Evolutionary conservation across 352 stramenopile species (phyloP).

Genomic region (Globisporangium takayamanum): DNA sequence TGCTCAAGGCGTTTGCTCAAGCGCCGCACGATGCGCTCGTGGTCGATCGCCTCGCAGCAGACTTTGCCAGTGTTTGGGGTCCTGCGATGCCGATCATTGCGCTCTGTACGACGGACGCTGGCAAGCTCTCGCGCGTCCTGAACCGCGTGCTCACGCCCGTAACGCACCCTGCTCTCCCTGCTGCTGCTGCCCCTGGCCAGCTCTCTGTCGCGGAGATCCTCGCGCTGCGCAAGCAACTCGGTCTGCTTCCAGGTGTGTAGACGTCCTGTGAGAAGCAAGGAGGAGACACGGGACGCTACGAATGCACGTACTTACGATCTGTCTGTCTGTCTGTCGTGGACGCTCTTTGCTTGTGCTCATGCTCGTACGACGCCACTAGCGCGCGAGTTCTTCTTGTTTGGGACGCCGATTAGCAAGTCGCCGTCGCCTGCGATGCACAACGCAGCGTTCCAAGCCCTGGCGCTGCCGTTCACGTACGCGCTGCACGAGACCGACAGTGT

Average conservation of each 20-base stretch:
- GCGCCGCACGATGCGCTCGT: slow-evolving; percentile 82
- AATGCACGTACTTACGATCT: slow-evolving; percentile 10
- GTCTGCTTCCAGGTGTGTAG: slow-evolving; percentile 78
- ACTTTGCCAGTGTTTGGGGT: slow-evolving; percentile 41
- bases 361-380: slow-evolving; percentile 18
- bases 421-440: slow-evolving; percentile 97
- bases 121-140: slow-evolving; percentile 91
- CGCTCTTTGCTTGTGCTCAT: slow-evolving; percentile 13
- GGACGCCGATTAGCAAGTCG: slow-evolving; percentile 93
- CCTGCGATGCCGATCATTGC: slow-evolving; percentile 91
- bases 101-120: slow-evolving; percentile 90
- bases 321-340: slow-evolving; percentile 9
- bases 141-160: slow-evolving; percentile 95
- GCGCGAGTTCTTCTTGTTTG: slow-evolving; percentile 93
- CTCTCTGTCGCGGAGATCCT: slow-evolving; percentile 94
- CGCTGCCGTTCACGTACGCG: slow-evolving; percentile 89
- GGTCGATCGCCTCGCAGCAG: slow-evolving; percentile 61
- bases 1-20: slow-evolving; percentile 64
- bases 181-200: slow-evolving; percentile 93
- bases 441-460: slow-evolving; percentile 84
- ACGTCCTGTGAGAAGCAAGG: slow-evolving; percentile 9
- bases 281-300: neutral
- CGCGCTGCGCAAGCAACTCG: slow-evolving; percentile 70
- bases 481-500: slow-evolving; percentile 67
- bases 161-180: slow-evolving; percentile 90